Conservation (phyloP, 1,284 basidiomycete species). For the Afroboletus lepidellus region DNA sequence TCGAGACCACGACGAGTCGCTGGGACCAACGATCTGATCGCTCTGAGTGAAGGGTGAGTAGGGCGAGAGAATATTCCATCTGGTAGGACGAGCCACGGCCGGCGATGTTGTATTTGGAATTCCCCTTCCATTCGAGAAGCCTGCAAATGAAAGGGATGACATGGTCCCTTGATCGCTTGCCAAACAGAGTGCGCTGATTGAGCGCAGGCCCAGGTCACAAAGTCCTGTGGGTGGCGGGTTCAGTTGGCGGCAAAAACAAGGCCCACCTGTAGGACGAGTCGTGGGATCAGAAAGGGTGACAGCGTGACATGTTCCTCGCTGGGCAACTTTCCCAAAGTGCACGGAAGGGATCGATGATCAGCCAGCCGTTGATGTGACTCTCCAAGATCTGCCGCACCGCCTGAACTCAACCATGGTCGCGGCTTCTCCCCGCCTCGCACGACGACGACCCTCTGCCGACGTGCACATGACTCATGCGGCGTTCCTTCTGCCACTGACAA, state of each 20-base stretch:
- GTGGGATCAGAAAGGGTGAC: constrained; percentile 9
- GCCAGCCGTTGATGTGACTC: constrained; percentile 7
- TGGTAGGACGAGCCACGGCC: constrained; percentile 7
- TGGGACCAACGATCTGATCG: constrained; percentile 16
- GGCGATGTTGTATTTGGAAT: constrained; percentile 11
- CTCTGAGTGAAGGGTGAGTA: constrained; percentile 11
- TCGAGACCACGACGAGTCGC: constrained; percentile 3
- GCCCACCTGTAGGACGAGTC: no score
- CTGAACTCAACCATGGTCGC: no score
- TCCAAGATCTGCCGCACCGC: constrained; percentile 13
- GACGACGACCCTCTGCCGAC: no score
- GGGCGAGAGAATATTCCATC: constrained; percentile 19
- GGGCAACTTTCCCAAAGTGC: constrained; percentile 15
- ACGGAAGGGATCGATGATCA: constrained; percentile 20
- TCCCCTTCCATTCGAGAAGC: constrained; percentile 38
- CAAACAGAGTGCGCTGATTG: constrained; percentile 28
- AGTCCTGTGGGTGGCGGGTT: constrained; percentile 7
- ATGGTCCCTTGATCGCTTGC: constrained; percentile 35
- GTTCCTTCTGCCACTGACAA: constrained; percentile 12
- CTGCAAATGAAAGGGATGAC: constrained; percentile 24
- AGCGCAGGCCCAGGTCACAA: constrained; percentile 15
- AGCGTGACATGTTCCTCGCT: constrained; percentile 20
- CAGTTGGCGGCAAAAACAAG: constrained; percentile 9
- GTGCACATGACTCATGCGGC: constrained; percentile 7
- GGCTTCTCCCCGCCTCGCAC: no score